Percentiles rank a stretch among this genome's conserved stretches.
Evolutionary conservation across 371 early-diverging fungal genomes (phyloP).

Genomic region (Polyrhizophydium stewartii): DNA sequence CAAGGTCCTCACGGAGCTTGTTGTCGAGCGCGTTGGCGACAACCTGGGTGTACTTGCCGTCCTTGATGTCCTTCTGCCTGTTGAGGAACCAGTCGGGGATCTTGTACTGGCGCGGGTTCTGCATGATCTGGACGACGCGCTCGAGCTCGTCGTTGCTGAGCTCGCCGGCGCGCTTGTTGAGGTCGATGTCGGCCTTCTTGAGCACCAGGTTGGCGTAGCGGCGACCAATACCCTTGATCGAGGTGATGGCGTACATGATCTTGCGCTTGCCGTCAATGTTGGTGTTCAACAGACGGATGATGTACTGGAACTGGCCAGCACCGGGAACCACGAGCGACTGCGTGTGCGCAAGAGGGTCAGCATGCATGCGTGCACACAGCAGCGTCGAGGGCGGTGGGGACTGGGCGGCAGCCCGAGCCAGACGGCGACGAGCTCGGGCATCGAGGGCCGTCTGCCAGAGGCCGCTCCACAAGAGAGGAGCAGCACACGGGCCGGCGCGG

Average conservation of each 20-base stretch:
- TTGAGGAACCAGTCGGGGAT: slow-evolving; percentile 99
- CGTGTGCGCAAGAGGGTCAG: background rate
- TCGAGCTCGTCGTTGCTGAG: slow-evolving; percentile 74
- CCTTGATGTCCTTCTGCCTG: slow-evolving; percentile 95
- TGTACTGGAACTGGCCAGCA: slow-evolving; percentile 94
- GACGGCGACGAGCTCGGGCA: no score
- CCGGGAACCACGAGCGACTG: slow-evolving; percentile 88
- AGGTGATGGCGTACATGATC: slow-evolving; percentile 94
- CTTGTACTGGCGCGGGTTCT: slow-evolving; percentile 63
- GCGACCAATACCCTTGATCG: slow-evolving; percentile 98
- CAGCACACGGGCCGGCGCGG: no score
- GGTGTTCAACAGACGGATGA: slow-evolving; percentile 99
- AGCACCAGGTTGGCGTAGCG: slow-evolving; percentile 96
- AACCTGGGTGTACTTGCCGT: slow-evolving; percentile 91
- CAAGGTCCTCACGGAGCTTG: slow-evolving; percentile 95
- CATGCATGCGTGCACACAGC: no score
- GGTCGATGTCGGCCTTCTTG: slow-evolving; percentile 97
- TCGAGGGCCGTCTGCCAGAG: no score
- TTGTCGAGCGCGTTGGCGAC: slow-evolving; percentile 94
- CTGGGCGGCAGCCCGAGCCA: no score
- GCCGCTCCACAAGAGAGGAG: no score
- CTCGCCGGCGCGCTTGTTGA: slow-evolving; percentile 97
- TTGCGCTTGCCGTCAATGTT: slow-evolving; percentile 98
- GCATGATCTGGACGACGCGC: slow-evolving; percentile 46
- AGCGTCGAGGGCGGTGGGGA: no score